Evolutionary conservation across 257 asterid genomes (phyloP).

Genomic region (Verbena officinalis): DNA sequence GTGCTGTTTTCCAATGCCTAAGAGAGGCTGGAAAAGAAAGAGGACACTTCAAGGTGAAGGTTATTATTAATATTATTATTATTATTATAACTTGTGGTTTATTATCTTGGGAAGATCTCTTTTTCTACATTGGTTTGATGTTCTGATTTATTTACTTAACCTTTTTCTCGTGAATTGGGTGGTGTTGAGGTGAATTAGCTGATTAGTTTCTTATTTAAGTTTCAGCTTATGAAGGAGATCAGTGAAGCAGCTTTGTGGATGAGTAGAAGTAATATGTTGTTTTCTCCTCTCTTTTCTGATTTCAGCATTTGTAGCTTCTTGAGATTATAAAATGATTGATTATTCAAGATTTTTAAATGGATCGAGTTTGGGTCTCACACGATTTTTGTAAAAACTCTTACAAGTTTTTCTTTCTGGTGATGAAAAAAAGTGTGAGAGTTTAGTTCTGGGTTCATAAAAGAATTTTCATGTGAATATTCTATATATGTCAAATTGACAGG

Average conservation of each 20-base stretch:
- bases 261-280: too few relatives aligned
- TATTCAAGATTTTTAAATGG: too few relatives aligned
- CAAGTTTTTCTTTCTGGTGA: too few relatives aligned
- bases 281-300: too few relatives aligned
- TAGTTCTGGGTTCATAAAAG: too few relatives aligned
- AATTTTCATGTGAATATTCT: too few relatives aligned
- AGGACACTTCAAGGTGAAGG: slow-evolving; percentile 37
- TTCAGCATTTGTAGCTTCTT: too few relatives aligned
- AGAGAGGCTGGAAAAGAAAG: slow-evolving; percentile 31
- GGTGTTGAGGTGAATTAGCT: slow-evolving; percentile 28
- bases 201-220: slow-evolving; percentile 37
- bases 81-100: slow-evolving; percentile 21
- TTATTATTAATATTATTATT: too few relatives aligned
- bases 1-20: slow-evolving; percentile 32
- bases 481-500: too few relatives aligned
- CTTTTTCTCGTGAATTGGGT: slow-evolving; percentile 24
- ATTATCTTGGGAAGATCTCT: slow-evolving; percentile 22
- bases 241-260: slow-evolving; percentile 30
- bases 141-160: slow-evolving; percentile 16
- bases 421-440: background rate
- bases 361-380: too few relatives aligned
- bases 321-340: too few relatives aligned
- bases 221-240: slow-evolving; percentile 26
- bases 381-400: too few relatives aligned
- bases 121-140: slow-evolving; percentile 9